These are phyloP conservation scores for Pichia inconspicua DNA, from an alignment of 1,139 yeast genomes.

Conservation along the genomic window DNA sequence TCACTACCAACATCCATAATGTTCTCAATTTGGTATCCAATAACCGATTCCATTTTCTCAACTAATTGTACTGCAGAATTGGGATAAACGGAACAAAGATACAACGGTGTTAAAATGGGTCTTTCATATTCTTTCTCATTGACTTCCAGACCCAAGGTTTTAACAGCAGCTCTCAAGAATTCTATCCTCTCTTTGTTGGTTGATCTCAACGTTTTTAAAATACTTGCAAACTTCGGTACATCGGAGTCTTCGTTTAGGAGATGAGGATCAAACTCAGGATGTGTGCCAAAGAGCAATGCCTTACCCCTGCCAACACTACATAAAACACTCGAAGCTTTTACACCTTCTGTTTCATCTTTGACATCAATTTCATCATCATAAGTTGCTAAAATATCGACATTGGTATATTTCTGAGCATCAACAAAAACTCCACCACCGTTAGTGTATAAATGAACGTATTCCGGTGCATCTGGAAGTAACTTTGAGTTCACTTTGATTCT, in stretches of 20 bases:
- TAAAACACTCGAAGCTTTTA: conserved; percentile 55
- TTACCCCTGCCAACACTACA: conserved; percentile 67
- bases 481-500: conserved; percentile 33
- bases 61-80: conserved; percentile 26
- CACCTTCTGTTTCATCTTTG: conserved; percentile 31
- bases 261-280: conserved; percentile 75
- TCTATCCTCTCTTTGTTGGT: conserved; percentile 42
- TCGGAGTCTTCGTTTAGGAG: conserved; percentile 35
- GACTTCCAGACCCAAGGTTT: conserved; percentile 60
- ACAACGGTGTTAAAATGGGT: conserved; percentile 64
- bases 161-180: conserved; percentile 51
- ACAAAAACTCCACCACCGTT: conserved; percentile 89
- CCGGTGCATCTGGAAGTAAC: conserved; percentile 23
- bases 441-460: conserved; percentile 40
- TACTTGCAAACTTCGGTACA: conserved; percentile 28
- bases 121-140: conserved; percentile 40
- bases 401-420: conserved; percentile 52
- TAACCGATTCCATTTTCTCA: conserved; percentile 29
- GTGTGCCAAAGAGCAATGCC: conserved; percentile 77
- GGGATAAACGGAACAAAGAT: conserved; percentile 32
- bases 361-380: conserved; percentile 46
- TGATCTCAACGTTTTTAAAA: conserved; percentile 35
- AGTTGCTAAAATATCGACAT: conserved; percentile 65
- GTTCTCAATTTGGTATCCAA: conserved; percentile 38
- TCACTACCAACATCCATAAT: conserved; percentile 47